phyloP scores from a whole-genome alignment of 176 grass and related monocot genomes.

The Triticum urartu region DNA sequence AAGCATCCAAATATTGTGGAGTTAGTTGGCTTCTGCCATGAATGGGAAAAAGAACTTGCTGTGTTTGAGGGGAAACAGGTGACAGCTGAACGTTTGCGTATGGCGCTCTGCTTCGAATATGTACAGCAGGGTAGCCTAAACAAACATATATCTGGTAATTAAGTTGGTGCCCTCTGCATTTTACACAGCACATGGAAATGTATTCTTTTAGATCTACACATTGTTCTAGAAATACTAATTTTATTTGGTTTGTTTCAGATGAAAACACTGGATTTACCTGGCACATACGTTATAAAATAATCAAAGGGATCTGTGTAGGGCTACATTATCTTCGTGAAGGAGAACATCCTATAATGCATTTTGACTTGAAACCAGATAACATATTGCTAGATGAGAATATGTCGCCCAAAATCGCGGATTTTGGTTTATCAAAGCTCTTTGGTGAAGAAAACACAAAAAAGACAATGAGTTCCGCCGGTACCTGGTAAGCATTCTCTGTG shows the following conservation, averaged over 20 bases:
- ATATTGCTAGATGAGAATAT: not conserved
- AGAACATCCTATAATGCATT: not conserved
- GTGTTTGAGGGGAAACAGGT: not conserved
- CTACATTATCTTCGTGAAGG: not conserved
- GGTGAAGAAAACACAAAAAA: not conserved
- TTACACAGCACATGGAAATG: not conserved
- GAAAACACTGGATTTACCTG: not conserved
- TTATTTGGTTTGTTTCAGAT: not conserved
- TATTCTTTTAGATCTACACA: not conserved
- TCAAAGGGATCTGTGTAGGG: not conserved
- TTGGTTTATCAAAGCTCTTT: not conserved
- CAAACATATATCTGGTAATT: not conserved
- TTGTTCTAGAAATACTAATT: not conserved
- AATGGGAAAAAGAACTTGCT: not conserved
- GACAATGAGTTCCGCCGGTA: not conserved
- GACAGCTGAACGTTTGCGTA: not conserved
- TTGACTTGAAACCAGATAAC: not conserved
- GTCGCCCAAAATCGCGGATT: not conserved
- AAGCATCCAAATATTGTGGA: not conserved
- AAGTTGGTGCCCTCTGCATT: not conserved
- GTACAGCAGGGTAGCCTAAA: not conserved
- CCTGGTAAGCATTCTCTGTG: not conserved
- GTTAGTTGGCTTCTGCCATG: not conserved
- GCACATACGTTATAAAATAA: not conserved
- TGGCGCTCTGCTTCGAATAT: not conserved